Evolutionary conservation across 2,329 filamentous ascomycete species (phyloP), one percentile per base, ranked within the genome.

Genomic region (Paracoccidioides brasiliensis): DNA sequence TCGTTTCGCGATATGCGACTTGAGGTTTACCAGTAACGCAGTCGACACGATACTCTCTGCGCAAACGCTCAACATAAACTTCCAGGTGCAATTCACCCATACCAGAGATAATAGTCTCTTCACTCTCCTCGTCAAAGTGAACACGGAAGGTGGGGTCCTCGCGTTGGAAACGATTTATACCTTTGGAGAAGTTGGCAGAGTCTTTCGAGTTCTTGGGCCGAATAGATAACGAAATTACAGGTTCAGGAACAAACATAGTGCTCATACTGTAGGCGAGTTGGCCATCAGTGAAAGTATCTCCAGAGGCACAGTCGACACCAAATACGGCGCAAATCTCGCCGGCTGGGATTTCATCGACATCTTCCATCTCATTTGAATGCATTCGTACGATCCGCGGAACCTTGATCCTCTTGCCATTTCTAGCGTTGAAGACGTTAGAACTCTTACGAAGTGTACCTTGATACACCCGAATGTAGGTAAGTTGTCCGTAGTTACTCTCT

Each of bases 331-430:
- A 98, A 61, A 98, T 98, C 72, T 98, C 93, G 72, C 93, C 93
- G 54, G 93, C 91, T 53, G 90, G 89, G 60, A 98, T 86, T 71
- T 96, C 90, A 55, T 75, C 78, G 35, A 96, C 89, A 67, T 98
- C 93, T 72, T 98, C 93, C 91, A 98, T 95, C 68, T 98, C 93
- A 69, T 97, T 95, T 48, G 90, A 95, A 77, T 98, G 93, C 93
- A 98, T 98, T 60, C 93, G 89, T 59, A 98, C 93, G 65, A 98
- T 97, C 67, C 91, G 87, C 22, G 93, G 93, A 56, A 98, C 85
- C 73, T 94, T 90, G 69, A 98, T 86, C 77, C 91, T 96, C 80
- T 96, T 95, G 72, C 91, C 87, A 61, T 83, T 94, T 64, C 90
- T 84, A 7, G 90, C 90, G 73, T 97, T 98, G 80, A 85, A 95